Evolutionary conservation across 331 rosid genomes (phyloP).

Genomic region (Rosa hybrid): DNA sequence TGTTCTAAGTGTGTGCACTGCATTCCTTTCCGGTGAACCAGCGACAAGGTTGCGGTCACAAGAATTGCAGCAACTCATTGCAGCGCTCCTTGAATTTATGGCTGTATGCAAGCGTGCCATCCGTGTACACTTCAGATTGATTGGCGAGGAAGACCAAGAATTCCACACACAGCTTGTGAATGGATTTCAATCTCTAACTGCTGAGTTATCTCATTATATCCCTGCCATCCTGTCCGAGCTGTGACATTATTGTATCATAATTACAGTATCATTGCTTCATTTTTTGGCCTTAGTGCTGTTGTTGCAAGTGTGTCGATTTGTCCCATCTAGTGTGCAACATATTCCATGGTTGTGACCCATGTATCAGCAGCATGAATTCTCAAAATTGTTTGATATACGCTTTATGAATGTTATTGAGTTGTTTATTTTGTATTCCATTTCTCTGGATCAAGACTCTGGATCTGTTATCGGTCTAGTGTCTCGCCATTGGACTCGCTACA

Average conservation of each 20-base stretch:
- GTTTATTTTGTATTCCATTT: neutral
- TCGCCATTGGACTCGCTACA: too few relatives aligned
- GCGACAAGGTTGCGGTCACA: conserved; percentile 94
- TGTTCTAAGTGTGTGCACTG: conserved; percentile 94
- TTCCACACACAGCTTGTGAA: conserved; percentile 97
- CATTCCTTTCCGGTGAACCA: conserved; percentile 96
- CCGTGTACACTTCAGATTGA: conserved; percentile 87
- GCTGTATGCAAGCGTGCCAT: conserved; percentile 99
- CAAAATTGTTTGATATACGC: neutral
- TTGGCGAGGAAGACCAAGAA: conserved; percentile 98
- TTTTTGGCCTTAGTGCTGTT: conserved; percentile 1
- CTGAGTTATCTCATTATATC: conserved; percentile 92
- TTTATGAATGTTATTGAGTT: neutral
- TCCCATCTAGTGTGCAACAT: neutral
- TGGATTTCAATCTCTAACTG: conserved; percentile 94
- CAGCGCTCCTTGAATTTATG: conserved; percentile 98
- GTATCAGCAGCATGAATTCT: neutral
- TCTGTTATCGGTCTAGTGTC: too few relatives aligned
- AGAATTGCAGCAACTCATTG: conserved; percentile 96
- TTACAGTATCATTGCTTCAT: neutral
- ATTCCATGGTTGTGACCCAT: conserved; percentile 15
- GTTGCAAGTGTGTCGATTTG: conserved; percentile 25
- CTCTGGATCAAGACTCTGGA: neutral
- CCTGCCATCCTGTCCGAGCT: conserved; percentile 95
- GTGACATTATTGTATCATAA: conserved; percentile 33